Conservation (phyloP, 768 basidiomycete species). For the Russula earlei region DNA sequence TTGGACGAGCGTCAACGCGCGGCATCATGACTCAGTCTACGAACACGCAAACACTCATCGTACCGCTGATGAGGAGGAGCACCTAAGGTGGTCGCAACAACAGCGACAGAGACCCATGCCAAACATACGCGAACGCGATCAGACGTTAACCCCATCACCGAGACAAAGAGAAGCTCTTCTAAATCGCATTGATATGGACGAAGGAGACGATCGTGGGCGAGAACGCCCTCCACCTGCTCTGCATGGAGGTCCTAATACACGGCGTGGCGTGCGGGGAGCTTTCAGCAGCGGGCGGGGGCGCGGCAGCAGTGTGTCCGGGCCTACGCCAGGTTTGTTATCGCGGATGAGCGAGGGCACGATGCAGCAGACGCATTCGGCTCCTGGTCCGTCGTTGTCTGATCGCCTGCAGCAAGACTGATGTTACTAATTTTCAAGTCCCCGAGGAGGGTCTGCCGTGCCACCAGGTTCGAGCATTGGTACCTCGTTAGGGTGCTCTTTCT, state of each 20-base stretch:
- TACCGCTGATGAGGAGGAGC: background rate
- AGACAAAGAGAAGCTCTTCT: background rate
- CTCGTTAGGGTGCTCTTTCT: background rate
- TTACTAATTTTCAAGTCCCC: background rate
- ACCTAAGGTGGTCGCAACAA: background rate
- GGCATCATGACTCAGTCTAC: background rate
- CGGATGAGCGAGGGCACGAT: conserved; percentile 2
- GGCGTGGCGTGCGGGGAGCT: background rate
- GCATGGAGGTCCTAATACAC: background rate
- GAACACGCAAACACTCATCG: background rate
- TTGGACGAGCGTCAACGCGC: background rate
- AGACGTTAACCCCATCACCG: background rate
- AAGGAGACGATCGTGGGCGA: background rate
- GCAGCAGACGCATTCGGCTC: background rate
- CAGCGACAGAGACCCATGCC: background rate
- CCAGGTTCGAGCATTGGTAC: background rate
- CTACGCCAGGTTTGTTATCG: background rate
- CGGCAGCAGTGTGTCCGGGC: background rate
- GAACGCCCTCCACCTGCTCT: background rate
- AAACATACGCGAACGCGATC: background rate
- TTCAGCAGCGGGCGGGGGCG: background rate
- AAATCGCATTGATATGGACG: conserved; percentile 4
- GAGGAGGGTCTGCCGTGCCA: no score
- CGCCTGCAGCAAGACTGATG: conserved; percentile 9
- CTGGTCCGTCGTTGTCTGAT: background rate